Evolutionary conservation across 1,284 basidiomycete genomes (phyloP).

Genomic region (Cryptococcus depauperatus): DNA sequence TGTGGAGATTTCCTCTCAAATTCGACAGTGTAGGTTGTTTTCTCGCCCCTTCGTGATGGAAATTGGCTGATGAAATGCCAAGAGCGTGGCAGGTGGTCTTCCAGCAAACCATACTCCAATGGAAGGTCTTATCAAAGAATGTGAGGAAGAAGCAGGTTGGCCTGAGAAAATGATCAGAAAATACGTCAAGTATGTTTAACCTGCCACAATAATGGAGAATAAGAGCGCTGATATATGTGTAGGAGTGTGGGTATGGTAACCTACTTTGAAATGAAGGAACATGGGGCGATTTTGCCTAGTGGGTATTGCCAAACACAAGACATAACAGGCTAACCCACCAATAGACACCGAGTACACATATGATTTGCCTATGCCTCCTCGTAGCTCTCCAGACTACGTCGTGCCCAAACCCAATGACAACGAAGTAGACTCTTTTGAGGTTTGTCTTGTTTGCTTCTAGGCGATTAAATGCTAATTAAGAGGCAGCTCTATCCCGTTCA

Average conservation of each 20-base stretch:
- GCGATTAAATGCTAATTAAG: neutral
- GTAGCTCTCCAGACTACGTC: constrained; percentile 45
- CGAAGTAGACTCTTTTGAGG: constrained; percentile 74
- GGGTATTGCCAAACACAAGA: neutral
- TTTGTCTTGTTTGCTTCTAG: constrained; percentile 6
- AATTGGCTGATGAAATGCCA: neutral
- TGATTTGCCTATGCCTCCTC: constrained; percentile 59
- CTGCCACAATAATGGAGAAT: neutral
- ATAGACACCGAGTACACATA: constrained; percentile 53
- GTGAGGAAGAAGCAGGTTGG: constrained; percentile 80
- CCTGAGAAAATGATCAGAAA: constrained; percentile 53
- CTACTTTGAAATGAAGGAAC: constrained; percentile 53
- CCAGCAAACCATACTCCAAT: constrained; percentile 60
- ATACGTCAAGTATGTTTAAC: constrained; percentile 51
- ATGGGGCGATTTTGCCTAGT: constrained; percentile 67
- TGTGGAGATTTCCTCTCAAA: constrained; percentile 4
- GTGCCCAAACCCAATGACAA: constrained; percentile 68
- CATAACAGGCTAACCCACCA: neutral
- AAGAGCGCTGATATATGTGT: neutral
- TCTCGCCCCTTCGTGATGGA: neutral
- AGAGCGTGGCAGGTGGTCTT: constrained; percentile 49
- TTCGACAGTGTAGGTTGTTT: constrained; percentile 23
- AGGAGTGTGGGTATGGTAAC: constrained; percentile 24
- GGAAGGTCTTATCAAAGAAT: constrained; percentile 77
- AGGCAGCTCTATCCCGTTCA: constrained; percentile 25